A percentile compares a stretch with the other conserved stretches of the same genome.
Conservation (phyloP, 371 early-diverging fungal genomes). For the Apophysomyces ossiformis region DNA sequence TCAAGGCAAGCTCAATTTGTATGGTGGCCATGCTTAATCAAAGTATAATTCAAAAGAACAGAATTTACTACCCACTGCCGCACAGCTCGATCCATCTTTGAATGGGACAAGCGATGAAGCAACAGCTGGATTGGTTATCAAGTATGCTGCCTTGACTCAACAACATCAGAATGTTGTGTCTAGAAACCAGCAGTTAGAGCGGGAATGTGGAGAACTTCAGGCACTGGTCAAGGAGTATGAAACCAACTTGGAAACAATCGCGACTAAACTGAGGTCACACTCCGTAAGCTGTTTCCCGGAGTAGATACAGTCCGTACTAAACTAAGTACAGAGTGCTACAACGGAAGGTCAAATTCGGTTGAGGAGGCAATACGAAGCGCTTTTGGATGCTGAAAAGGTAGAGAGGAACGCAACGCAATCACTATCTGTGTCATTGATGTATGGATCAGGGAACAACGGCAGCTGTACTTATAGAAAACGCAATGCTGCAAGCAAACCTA, state of each 20-base stretch:
- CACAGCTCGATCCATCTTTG: background rate
- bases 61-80: background rate
- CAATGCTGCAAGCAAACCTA: slow-evolving; percentile 39
- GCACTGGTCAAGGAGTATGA: slow-evolving; percentile 42
- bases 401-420: background rate
- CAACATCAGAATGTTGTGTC: slow-evolving; percentile 19
- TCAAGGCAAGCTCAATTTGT: slow-evolving; percentile 4
- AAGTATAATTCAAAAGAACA: slow-evolving; percentile 1
- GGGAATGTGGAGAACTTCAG: slow-evolving; percentile 32
- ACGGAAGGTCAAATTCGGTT: slow-evolving; percentile 40
- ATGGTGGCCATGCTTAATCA: background rate
- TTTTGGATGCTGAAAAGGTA: slow-evolving; percentile 53
- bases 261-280: slow-evolving; percentile 36
- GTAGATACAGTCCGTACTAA: background rate
- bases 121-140: slow-evolving; percentile 8
- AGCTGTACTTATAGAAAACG: slow-evolving; percentile 46
- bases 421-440: background rate
- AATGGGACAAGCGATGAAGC: slow-evolving; percentile 8
- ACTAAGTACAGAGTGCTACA: slow-evolving; percentile 27
- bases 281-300: slow-evolving; percentile 23
- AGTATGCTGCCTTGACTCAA: slow-evolving; percentile 19
- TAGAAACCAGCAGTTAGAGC: slow-evolving; percentile 33
- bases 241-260: slow-evolving; percentile 29
- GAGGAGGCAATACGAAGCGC: slow-evolving; percentile 46
- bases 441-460: slow-evolving; percentile 36